phyloP scores from a whole-genome alignment of 1,139 yeast species.

The Debaryomyces psychrophilus region DNA sequence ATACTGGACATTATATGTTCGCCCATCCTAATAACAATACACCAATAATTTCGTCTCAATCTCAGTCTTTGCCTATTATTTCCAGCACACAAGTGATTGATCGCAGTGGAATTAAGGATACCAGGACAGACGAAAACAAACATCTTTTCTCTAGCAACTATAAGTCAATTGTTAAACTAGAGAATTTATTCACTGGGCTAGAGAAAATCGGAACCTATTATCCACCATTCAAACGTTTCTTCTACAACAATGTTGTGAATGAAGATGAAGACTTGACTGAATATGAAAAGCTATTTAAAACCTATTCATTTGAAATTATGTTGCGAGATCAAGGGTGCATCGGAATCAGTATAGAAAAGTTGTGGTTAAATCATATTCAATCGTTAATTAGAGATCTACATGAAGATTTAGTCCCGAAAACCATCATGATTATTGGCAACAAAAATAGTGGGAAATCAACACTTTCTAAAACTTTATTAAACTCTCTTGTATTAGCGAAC shows the following conservation, averaged over 20 bases:
- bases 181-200: conserved; percentile 44
- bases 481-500: conserved; percentile 33
- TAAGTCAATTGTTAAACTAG: conserved; percentile 48
- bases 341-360: conserved; percentile 27
- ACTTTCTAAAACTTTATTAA: conserved; percentile 57
- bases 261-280: conserved; percentile 18
- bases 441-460: conserved; percentile 90
- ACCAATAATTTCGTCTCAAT: conserved; percentile 52
- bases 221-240: conserved; percentile 52
- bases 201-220: conserved; percentile 50
- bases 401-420: conserved; percentile 18
- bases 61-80: conserved; percentile 59
- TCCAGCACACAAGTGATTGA: conserved; percentile 49
- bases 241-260: conserved; percentile 21
- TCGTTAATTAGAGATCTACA: conserved; percentile 7
- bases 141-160: conserved; percentile 40
- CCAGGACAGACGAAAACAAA: conserved; percentile 28
- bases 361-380: conserved; percentile 24
- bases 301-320: conserved; percentile 43
- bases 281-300: conserved; percentile 17
- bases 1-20: conserved; percentile 52
- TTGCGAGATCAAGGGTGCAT: conserved; percentile 30
- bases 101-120: conserved; percentile 29
- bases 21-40: conserved; percentile 24
- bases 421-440: conserved; percentile 41